A percentile compares a stretch with the other conserved stretches of the same genome.
phyloP scores from a whole-genome alignment of 306 rosid genomes.

The Gastrolobium villosum region DNA sequence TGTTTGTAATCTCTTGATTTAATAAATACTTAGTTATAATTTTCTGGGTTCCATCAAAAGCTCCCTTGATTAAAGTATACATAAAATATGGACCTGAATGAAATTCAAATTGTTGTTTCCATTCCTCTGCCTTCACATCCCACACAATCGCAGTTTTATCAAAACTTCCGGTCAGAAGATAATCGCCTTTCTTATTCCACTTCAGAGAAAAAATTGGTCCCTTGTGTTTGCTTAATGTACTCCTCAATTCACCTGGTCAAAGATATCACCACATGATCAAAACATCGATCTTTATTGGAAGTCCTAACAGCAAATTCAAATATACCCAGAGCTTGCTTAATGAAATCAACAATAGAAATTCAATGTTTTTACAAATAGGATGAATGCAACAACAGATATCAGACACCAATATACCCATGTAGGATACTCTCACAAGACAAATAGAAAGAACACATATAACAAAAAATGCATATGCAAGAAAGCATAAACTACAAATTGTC shows the following conservation, averaged over 20 bases:
- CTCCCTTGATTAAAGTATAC: conserved; percentile 28
- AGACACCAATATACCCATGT: conserved; percentile 7
- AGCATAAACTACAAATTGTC: background rate
- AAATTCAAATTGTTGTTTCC: conserved; percentile 93
- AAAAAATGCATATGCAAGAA: conserved; percentile 27
- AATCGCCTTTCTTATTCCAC: conserved; percentile 97
- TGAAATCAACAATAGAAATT: conserved; percentile 11
- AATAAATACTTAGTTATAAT: too few relatives aligned
- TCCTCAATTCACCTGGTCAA: conserved; percentile 80
- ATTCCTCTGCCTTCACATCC: conserved; percentile 91
- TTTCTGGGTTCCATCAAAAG: too few relatives aligned
- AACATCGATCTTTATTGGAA: background rate
- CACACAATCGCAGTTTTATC: conserved; percentile 97
- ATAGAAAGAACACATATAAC: background rate
- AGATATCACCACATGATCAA: conserved; percentile 41
- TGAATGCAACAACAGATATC: conserved; percentile 38
- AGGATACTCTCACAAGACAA: background rate
- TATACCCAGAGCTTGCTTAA: conserved; percentile 8
- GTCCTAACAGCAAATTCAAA: conserved; percentile 32
- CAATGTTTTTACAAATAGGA: conserved; percentile 8
- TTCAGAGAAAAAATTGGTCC: conserved; percentile 94
- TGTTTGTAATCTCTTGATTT: too few relatives aligned
- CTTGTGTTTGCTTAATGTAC: conserved; percentile 85
- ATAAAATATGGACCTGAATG: conserved; percentile 72
- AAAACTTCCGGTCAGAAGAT: conserved; percentile 95